phyloP scores from a whole-genome alignment of 257 asterid genomes.

The Nicotiana tabacum region DNA sequence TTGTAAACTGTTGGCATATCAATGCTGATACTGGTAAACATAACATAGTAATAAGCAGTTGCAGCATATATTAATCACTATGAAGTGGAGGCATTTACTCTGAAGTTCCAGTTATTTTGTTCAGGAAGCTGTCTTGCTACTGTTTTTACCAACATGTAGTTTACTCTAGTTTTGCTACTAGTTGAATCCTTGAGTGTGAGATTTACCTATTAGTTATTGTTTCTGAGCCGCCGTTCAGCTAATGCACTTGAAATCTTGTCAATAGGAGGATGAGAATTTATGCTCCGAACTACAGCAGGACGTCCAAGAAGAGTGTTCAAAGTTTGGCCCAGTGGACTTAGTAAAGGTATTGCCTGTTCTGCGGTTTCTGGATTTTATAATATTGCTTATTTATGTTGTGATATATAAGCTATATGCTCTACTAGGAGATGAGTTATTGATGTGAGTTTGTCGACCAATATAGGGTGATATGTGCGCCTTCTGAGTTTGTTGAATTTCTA shows the following conservation, averaged over 20 bases:
- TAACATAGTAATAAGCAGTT: neutral
- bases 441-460: neutral
- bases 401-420: neutral
- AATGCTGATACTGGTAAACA: neutral
- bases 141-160: neutral
- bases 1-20: neutral
- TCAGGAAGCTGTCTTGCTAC: neutral
- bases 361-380: neutral
- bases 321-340: constrained; percentile 81
- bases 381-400: neutral
- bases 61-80: neutral
- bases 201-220: neutral
- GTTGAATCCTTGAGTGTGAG: neutral
- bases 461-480: neutral
- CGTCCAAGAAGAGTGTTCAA: constrained; percentile 73
- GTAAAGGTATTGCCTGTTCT: constrained; percentile 47
- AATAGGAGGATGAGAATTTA: constrained; percentile 69
- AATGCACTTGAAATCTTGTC: constrained; percentile 14
- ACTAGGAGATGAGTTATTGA: neutral
- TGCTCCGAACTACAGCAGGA: constrained; percentile 76
- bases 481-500: neutral
- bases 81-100: neutral
- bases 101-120: neutral
- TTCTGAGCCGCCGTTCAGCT: neutral
- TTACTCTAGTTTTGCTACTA: neutral